Evolutionary conservation across 1,284 basidiomycete genomes (phyloP).

Genomic region (Fomes fomentarius): DNA sequence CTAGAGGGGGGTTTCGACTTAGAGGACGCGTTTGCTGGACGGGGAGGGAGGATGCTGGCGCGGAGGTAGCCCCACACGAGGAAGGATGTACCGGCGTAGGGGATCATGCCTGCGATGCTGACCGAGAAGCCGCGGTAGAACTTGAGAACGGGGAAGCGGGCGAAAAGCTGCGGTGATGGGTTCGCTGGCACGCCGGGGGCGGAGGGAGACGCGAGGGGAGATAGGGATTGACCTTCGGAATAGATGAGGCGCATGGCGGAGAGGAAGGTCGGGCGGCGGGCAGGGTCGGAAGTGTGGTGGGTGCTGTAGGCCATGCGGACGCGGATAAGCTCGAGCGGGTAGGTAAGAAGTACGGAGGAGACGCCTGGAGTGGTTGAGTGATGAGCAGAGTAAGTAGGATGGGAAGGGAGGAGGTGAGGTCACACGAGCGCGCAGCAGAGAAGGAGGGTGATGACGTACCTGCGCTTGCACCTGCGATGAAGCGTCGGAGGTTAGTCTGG

Average conservation of each 20-base stretch:
- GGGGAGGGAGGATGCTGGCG: conserved; percentile 53
- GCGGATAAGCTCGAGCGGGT: conserved; percentile 94
- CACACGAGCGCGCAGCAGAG: no score
- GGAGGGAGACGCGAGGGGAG: conserved; percentile 35
- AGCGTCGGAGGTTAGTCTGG: conserved; percentile 85
- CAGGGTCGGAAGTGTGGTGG: conserved; percentile 32
- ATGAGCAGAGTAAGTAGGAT: no score
- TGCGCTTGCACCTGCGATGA: conserved; percentile 87
- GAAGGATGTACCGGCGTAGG: conserved; percentile 97
- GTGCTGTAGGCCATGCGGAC: conserved; percentile 96
- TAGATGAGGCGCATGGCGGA: conserved; percentile 72
- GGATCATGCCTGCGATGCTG: conserved; percentile 91
- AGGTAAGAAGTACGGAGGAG: conserved; percentile 89
- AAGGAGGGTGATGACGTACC: conserved; percentile 50
- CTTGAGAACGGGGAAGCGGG: conserved; percentile 75
- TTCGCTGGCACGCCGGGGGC: conserved; percentile 11
- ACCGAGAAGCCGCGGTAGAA: conserved; percentile 97
- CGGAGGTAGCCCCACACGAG: conserved; percentile 89
- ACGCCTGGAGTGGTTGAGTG: no score
- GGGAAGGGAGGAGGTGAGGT: no score
- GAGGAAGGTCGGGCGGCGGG: conserved; percentile 59
- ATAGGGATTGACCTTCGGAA: conserved; percentile 68
- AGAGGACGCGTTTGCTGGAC: conserved; percentile 17
- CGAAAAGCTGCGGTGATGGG: conserved; percentile 38
- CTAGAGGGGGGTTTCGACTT: conserved; percentile 36